Conservation (phyloP, 139 green algal species). For the Nannochloris sp. region DNA sequence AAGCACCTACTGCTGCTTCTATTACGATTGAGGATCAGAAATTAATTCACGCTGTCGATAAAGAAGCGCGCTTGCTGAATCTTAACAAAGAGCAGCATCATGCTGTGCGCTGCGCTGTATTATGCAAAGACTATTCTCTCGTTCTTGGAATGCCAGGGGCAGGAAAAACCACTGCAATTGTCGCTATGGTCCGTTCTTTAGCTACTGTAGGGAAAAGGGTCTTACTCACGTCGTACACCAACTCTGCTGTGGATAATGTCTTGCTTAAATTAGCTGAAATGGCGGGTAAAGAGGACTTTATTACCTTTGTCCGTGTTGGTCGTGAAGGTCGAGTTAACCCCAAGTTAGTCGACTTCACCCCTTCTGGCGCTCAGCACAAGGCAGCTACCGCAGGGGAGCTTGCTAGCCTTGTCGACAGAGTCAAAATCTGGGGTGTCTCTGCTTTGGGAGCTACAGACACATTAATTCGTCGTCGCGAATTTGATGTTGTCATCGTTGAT, state of each 20-base stretch:
- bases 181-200: slow-evolving; percentile 43
- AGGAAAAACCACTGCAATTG: slow-evolving; percentile 73
- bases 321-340: slow-evolving; percentile 43
- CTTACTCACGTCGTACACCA: slow-evolving; percentile 92
- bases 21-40: not conserved
- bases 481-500: slow-evolving; percentile 94
- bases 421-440: slow-evolving; percentile 55
- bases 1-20: slow-evolving; percentile 10
- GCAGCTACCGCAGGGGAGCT: slow-evolving; percentile 17
- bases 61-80: not conserved
- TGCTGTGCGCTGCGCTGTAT: slow-evolving; percentile 51
- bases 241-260: slow-evolving; percentile 95
- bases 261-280: slow-evolving; percentile 66
- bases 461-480: slow-evolving; percentile 52
- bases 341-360: slow-evolving; percentile 40
- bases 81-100: slow-evolving; percentile 66
- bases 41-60: not conserved
- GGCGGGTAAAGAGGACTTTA: not conserved
- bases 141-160: slow-evolving; percentile 83
- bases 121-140: slow-evolving; percentile 66
- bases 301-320: slow-evolving; percentile 73
- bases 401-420: not conserved
- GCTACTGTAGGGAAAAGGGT: slow-evolving; percentile 45
- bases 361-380: slow-evolving; percentile 37
- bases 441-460: slow-evolving; percentile 59